Evolutionary conservation across 495 filamentous ascomycete genomes (phyloP).

Genomic region (Rhizodiscina lignyota): DNA sequence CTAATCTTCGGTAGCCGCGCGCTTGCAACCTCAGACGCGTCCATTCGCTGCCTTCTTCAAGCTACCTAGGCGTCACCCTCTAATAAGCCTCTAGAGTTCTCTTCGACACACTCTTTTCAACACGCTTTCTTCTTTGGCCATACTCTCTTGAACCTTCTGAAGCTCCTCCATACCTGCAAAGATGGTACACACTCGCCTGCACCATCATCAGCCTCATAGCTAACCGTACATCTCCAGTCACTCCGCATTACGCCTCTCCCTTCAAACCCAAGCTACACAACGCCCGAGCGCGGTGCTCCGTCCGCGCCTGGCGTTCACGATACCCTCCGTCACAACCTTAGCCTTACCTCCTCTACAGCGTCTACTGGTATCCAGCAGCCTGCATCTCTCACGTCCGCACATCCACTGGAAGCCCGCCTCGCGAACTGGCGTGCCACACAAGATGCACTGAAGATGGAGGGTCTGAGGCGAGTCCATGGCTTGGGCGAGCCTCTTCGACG

Average conservation of each 20-base stretch:
- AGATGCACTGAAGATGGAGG: conserved; percentile 72
- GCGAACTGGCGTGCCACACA: conserved; percentile 72
- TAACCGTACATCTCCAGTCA: too few relatives aligned
- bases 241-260: conserved; percentile 71
- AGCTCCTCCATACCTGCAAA: too few relatives aligned
- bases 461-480: conserved; percentile 67
- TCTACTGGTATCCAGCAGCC: conserved; percentile 18
- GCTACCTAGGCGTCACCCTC: too few relatives aligned
- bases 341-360: conserved; percentile 26
- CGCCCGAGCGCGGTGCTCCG: conserved; percentile 43
- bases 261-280: conserved; percentile 30
- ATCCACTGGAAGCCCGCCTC: conserved; percentile 85
- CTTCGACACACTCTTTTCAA: too few relatives aligned
- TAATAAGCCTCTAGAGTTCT: too few relatives aligned
- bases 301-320: conserved; percentile 86
- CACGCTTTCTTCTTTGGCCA: too few relatives aligned
- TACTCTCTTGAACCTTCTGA: too few relatives aligned
- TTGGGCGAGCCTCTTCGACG: conserved; percentile 86
- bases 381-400: conserved; percentile 35
- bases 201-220: too few relatives aligned
- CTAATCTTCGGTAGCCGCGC: too few relatives aligned
- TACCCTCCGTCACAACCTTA: conserved; percentile 66
- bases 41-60: too few relatives aligned
- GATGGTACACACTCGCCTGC: too few relatives aligned
- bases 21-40: too few relatives aligned